phyloP scores from a whole-genome alignment of 306 rosid genomes.

The Sicyos edulis region DNA sequence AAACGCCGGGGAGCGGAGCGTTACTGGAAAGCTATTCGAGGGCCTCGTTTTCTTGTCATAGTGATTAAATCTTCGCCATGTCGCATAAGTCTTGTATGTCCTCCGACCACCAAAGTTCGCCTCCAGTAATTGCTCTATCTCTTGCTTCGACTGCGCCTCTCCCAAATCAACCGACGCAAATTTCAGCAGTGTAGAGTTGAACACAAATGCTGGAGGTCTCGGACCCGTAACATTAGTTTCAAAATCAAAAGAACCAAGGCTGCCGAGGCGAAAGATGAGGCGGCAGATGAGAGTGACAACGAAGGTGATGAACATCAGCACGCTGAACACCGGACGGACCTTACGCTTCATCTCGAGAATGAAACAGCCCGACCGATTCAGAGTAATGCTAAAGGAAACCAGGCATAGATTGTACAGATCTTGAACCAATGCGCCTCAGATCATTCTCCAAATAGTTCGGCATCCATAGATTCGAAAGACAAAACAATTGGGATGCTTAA shows the following conservation, averaged over 20 bases:
- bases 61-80: constrained; percentile 65
- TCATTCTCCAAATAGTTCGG: constrained; percentile 45
- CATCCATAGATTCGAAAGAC: constrained; percentile 32
- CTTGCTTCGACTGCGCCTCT: constrained; percentile 49
- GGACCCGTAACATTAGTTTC: constrained; percentile 31
- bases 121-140: constrained; percentile 64
- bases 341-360: constrained; percentile 58
- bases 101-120: constrained; percentile 67
- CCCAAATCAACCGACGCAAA: constrained; percentile 53
- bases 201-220: constrained; percentile 28
- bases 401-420: constrained; percentile 33
- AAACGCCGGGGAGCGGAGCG: constrained; percentile 60
- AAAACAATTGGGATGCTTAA: neutral
- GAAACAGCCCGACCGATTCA: constrained; percentile 26
- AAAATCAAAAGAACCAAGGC: constrained; percentile 39
- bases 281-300: constrained; percentile 53
- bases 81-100: constrained; percentile 51
- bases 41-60: constrained; percentile 35
- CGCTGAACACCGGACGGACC: constrained; percentile 55
- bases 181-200: constrained; percentile 64
- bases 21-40: constrained; percentile 35
- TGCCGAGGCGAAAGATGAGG: constrained; percentile 35
- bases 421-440: constrained; percentile 37
- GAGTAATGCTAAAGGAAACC: constrained; percentile 38
- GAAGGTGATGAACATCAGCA: constrained; percentile 51